These are phyloP conservation scores for Triticum turgidum DNA, from an alignment of 176 grass and related monocot species.

Conservation along the genomic window DNA sequence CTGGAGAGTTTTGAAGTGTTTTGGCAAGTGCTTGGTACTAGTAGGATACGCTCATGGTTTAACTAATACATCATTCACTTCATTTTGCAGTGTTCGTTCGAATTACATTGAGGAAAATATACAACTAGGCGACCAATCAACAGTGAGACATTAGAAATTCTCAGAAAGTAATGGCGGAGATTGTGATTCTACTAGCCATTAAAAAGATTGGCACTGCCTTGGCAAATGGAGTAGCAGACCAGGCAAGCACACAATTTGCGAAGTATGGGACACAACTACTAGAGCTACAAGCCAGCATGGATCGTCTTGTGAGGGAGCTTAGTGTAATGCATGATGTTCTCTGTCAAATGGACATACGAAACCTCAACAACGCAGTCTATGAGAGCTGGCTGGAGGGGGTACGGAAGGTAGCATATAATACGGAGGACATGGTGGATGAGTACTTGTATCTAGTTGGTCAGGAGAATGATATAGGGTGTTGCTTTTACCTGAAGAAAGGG, in stretches of 20 bases:
- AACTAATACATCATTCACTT: background rate
- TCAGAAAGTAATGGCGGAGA: too few species aligned
- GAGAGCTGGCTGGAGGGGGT: background rate
- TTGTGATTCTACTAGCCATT: too few species aligned
- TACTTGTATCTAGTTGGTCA: background rate
- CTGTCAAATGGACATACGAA: background rate
- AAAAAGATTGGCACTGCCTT: too few species aligned
- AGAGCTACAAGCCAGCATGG: background rate
- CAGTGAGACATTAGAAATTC: too few species aligned
- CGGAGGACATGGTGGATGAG: background rate
- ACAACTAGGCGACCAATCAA: background rate
- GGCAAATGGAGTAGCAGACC: too few species aligned
- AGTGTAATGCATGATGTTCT: background rate
- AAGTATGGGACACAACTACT: too few species aligned
- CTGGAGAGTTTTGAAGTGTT: background rate
- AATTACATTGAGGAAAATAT: background rate
- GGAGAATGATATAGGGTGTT: background rate
- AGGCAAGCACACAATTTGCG: too few species aligned
- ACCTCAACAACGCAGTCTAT: background rate
- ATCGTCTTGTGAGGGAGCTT: background rate
- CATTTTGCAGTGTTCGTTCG: background rate
- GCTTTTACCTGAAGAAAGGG: background rate
- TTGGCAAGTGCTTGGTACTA: background rate
- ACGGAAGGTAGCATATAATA: background rate
- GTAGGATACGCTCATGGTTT: background rate